Evolutionary conservation across 208 protist genomes (phyloP).

Genomic region (Crithidia bombi): DNA sequence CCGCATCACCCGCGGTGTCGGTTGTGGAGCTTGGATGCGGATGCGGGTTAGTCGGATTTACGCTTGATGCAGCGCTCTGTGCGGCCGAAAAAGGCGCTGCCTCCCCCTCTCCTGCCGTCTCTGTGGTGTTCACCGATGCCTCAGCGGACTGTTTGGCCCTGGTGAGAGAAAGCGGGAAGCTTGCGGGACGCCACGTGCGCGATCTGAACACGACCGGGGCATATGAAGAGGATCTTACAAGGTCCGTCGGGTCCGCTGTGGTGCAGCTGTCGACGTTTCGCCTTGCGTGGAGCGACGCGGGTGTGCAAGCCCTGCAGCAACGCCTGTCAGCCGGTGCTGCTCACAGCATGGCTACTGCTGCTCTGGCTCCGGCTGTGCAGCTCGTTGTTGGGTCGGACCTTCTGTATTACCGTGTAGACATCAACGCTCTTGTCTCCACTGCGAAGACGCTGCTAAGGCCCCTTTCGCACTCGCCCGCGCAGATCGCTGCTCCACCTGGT

Average conservation of each 20-base stretch:
- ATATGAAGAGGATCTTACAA: background rate
- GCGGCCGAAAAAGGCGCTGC: background rate
- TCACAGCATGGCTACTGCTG: no score
- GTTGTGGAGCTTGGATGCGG: slow-evolving; percentile 74
- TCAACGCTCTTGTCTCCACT: slow-evolving; percentile 46
- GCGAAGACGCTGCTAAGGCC: slow-evolving; percentile 28
- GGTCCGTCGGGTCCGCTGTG: background rate
- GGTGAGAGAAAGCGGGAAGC: slow-evolving; percentile 30
- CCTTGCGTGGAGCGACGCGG: slow-evolving; percentile 45
- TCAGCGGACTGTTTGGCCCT: slow-evolving; percentile 52
- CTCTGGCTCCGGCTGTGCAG: background rate
- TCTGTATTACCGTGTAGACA: slow-evolving; percentile 74
- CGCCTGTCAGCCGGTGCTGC: no score
- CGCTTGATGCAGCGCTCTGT: slow-evolving; percentile 25
- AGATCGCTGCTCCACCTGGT: background rate
- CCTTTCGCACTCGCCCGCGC: slow-evolving; percentile 5
- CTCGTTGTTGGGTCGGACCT: slow-evolving; percentile 74
- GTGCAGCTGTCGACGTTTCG: slow-evolving; percentile 34
- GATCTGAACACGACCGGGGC: slow-evolving; percentile 4
- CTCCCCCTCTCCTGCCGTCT: background rate
- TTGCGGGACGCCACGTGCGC: slow-evolving; percentile 12
- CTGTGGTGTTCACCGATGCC: slow-evolving; percentile 62
- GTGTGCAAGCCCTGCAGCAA: slow-evolving; percentile 19
- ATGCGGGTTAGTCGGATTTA: slow-evolving; percentile 67
- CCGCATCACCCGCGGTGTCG: background rate